Evolutionary conservation across 148 eudicot species (phyloP).

Genomic region (Nyssa sinensis): DNA sequence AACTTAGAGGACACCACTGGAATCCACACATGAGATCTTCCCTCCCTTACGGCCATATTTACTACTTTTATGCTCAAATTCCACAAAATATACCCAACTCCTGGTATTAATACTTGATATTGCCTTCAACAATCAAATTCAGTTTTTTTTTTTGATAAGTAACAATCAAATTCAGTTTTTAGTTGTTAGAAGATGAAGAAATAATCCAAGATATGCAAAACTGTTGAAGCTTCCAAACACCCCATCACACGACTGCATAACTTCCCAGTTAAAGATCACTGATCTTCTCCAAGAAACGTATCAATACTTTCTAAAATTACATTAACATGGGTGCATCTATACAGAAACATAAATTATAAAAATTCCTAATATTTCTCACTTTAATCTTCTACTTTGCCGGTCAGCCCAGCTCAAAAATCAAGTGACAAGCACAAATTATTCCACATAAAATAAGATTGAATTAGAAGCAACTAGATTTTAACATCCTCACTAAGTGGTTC

Average conservation of each 20-base stretch:
- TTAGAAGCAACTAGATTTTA: background rate
- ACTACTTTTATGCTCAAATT: constrained; percentile 33
- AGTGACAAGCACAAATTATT: background rate
- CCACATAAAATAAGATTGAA: background rate
- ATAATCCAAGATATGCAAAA: constrained; percentile 1
- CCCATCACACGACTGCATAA: background rate
- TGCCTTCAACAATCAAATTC: constrained; percentile 31
- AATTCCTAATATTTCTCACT: background rate
- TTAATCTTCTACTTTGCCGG: background rate
- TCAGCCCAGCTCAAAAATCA: background rate
- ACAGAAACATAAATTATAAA: background rate
- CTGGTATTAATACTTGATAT: constrained; percentile 32
- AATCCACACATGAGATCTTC: constrained; percentile 15
- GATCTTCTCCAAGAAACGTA: background rate
- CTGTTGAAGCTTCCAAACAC: constrained; percentile 7
- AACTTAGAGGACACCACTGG: constrained; percentile 18
- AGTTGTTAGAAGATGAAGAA: constrained; percentile 23
- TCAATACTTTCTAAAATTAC: background rate
- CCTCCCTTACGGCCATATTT: constrained; percentile 31
- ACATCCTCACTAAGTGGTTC: background rate
- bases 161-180: constrained; percentile 32
- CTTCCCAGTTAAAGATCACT: background rate
- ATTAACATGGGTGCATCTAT: too few relatives aligned
- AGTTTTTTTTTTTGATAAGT: too few relatives aligned
- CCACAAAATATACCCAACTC: constrained; percentile 23